Conservation (phyloP, 768 basidiomycete genomes). For the Phanerochaete sordida region DNA sequence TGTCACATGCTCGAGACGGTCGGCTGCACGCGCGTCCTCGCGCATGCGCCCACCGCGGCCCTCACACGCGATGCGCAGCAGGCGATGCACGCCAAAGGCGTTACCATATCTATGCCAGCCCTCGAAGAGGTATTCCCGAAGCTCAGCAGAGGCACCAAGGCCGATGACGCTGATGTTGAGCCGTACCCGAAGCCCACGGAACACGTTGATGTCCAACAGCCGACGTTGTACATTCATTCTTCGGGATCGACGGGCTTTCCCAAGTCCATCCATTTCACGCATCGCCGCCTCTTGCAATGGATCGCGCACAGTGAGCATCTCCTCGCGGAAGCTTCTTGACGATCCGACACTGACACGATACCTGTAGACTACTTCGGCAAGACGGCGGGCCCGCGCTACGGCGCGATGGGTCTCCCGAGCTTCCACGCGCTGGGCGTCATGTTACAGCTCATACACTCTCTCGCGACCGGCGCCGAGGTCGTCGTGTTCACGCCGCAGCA, state of each 20-base stretch:
- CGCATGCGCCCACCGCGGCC: constrained; percentile 24
- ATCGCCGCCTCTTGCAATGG: constrained; percentile 8
- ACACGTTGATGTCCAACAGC: background rate
- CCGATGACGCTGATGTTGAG: constrained; percentile 2
- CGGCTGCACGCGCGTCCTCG: constrained; percentile 36
- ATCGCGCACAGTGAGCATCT: background rate
- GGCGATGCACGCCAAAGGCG: constrained; percentile 13
- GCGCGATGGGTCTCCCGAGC: constrained; percentile 1
- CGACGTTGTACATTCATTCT: constrained; percentile 40
- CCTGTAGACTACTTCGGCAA: constrained; percentile 10
- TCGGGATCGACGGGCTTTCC: constrained; percentile 51
- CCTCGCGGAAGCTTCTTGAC: background rate
- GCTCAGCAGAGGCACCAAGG: background rate
- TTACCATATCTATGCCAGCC: constrained; percentile 15
- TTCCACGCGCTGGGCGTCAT: constrained; percentile 10
- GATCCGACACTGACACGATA: constrained; percentile 6
- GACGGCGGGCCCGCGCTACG: background rate
- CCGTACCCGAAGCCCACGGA: background rate
- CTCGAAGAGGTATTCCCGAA: constrained; percentile 17
- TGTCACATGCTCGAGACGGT: constrained; percentile 33
- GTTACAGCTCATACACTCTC: background rate
- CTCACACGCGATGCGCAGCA: constrained; percentile 28
- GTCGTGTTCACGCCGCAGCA: constrained; percentile 7
- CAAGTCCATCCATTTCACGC: constrained; percentile 31
- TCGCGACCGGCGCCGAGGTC: background rate